Evolutionary conservation across 2,329 filamentous ascomycete genomes (phyloP), one percentile per base, ranked within the genome.

Genomic region (Delphinella strobiligena): DNA sequence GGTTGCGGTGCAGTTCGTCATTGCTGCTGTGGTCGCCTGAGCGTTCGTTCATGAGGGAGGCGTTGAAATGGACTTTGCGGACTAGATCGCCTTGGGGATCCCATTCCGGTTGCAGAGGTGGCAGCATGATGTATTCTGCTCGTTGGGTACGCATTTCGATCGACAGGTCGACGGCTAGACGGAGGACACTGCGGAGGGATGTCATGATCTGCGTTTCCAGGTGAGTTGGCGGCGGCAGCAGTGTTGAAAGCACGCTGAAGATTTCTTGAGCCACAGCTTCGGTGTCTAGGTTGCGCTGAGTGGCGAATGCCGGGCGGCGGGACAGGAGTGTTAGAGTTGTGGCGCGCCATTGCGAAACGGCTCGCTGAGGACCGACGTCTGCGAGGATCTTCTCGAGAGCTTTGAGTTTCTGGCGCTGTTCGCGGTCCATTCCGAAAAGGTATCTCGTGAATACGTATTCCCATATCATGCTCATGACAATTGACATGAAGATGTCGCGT

Each of bases 401-500:
- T 67, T 98, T 96, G 59, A 98, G 80, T 63, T 96, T 96, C 61
- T 96, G 88, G 52, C 91, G 78, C 63, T 98, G 91, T 62, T 96
- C 91, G 52, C 88, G 77, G 59, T 98, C 91, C 86, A 98, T 94
- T 52, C 91, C 91, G 59, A 98, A 98, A 18, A 98, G 78, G 60
- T 98, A 98, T 47, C 91, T 79, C 7, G 89, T 95, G 58, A 98
- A 98, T 57, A 98, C 80, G 55, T 93, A 95, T 61, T 98, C 91
- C 88, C 88, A 98, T 37, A 98, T 80, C 87, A 98, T 95, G 45
- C 83, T 91, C 88, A 96, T 96, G 41, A 89, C 85, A 61, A 98
- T 87, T 29, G 87, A 91, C 86, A 96, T 95, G 71, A 98, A 95
- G 43, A 96, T 80, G 59, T 96, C 89, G 44, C 89, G 79, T 45